Percentiles rank a stretch among this genome's conserved stretches.
These are phyloP conservation scores for Cadophora malorum DNA, from an alignment of 2,329 filamentous ascomycete genomes.

Conservation along the genomic window DNA sequence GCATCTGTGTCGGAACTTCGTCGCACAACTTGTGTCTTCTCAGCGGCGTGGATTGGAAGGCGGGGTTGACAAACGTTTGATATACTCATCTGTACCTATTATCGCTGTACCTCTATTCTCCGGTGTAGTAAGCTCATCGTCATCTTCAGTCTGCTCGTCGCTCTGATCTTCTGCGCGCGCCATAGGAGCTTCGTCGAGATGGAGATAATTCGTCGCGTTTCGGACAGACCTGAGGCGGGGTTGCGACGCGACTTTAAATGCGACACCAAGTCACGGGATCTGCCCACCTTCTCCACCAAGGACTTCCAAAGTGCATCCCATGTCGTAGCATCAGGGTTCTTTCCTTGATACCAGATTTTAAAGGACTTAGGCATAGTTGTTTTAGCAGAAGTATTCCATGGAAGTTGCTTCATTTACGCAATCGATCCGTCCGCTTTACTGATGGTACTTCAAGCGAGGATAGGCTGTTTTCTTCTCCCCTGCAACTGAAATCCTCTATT, in stretches of 20 bases:
- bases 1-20: slow-evolving; percentile 31
- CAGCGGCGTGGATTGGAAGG: slow-evolving; percentile 17
- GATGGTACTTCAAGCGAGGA: too few relatives aligned
- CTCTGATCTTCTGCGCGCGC: background rate
- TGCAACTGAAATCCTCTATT: too few relatives aligned
- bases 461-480: too few relatives aligned
- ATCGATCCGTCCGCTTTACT: too few relatives aligned
- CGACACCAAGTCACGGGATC: slow-evolving; percentile 6
- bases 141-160: slow-evolving; percentile 12
- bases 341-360: background rate
- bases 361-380: too few relatives aligned
- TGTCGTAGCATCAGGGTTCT: background rate
- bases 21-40: slow-evolving; percentile 37
- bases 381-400: too few relatives aligned
- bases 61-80: slow-evolving; percentile 34
- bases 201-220: slow-evolving; percentile 9
- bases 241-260: slow-evolving; percentile 1
- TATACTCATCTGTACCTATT: slow-evolving; percentile 39
- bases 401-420: too few relatives aligned
- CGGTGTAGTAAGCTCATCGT: background rate
- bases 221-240: background rate
- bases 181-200: background rate
- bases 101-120: background rate
- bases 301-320: background rate
- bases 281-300: background rate